A percentile compares a stretch with the other conserved stretches of the same genome.
Evolutionary conservation across 2,329 filamentous ascomycete genomes (phyloP).

Genomic region (Parascedosporium putredinis): DNA sequence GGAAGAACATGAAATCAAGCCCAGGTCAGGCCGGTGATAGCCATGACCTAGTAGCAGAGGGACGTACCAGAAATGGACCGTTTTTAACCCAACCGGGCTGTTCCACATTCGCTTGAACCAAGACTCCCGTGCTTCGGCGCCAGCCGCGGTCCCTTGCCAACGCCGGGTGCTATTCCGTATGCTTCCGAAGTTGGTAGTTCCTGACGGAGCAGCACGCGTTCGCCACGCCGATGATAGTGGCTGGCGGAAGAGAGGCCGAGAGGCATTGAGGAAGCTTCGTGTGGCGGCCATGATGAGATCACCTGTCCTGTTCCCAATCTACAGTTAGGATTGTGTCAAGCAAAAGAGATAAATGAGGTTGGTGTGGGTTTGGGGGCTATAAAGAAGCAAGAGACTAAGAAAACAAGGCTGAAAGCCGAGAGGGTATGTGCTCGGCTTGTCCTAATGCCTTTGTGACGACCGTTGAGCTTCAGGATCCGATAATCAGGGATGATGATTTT

Average conservation of each 20-base stretch:
- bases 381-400: no score
- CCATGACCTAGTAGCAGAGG: neutral
- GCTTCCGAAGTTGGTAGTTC: constrained; percentile 41
- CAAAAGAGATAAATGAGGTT: no score
- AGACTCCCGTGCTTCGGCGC: constrained; percentile 30
- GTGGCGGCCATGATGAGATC: constrained; percentile 23
- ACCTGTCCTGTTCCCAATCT: neutral
- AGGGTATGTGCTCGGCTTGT: neutral
- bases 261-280: constrained; percentile 40
- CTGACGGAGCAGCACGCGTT: constrained; percentile 39
- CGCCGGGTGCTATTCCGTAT: constrained; percentile 46
- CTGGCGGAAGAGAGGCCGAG: constrained; percentile 47
- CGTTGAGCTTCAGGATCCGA: neutral
- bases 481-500: neutral
- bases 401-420: no score
- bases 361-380: no score
- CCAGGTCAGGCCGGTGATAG: neutral
- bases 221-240: constrained; percentile 35
- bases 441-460: neutral
- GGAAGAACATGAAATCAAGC: no score
- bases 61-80: constrained; percentile 94
- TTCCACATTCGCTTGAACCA: constrained; percentile 76
- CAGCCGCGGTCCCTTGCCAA: constrained; percentile 59
- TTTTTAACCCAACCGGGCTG: constrained; percentile 74
- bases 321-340: neutral